Evolutionary conservation across 2,329 filamentous ascomycete species (phyloP).

Genomic region (Pleomassaria siparia): DNA sequence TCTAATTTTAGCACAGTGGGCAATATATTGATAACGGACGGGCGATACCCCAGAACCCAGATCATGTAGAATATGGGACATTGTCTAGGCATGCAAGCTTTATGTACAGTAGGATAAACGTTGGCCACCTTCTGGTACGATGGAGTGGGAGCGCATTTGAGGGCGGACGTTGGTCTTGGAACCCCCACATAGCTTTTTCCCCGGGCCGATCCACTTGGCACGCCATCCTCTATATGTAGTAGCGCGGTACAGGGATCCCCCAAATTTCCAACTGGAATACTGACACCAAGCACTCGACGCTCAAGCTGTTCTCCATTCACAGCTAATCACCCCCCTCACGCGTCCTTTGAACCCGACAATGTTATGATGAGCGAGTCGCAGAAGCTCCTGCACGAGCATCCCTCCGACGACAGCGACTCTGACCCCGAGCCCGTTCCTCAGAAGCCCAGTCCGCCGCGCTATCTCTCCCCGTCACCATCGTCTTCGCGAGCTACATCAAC

Average conservation of each 20-base stretch:
- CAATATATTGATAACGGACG: too few relatives aligned
- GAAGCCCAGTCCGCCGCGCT: conserved; percentile 6
- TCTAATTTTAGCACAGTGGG: too few relatives aligned
- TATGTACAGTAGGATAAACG: too few relatives aligned
- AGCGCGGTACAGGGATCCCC: not conserved
- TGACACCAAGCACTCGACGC: conserved; percentile 1
- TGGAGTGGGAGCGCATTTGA: not conserved
- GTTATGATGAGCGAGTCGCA: conserved; percentile 44
- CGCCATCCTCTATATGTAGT: not conserved
- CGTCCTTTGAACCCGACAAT: conserved; percentile 25
- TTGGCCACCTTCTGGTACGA: too few relatives aligned
- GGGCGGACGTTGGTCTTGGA: not conserved
- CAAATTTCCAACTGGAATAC: not conserved
- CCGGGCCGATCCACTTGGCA: not conserved
- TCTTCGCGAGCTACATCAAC: conserved; percentile 32
- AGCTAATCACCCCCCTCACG: not conserved
- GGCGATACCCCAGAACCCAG: too few relatives aligned
- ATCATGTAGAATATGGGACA: too few relatives aligned
- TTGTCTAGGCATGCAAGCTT: too few relatives aligned
- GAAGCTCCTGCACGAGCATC: conserved; percentile 41
- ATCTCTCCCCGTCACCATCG: conserved; percentile 27
- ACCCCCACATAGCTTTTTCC: not conserved
- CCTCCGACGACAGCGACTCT: conserved; percentile 24
- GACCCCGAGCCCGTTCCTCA: conserved; percentile 23
- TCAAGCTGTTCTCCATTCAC: not conserved